Evolutionary conservation across 106 monocot species (phyloP).

Genomic region (Apostasia shenzhenica): DNA sequence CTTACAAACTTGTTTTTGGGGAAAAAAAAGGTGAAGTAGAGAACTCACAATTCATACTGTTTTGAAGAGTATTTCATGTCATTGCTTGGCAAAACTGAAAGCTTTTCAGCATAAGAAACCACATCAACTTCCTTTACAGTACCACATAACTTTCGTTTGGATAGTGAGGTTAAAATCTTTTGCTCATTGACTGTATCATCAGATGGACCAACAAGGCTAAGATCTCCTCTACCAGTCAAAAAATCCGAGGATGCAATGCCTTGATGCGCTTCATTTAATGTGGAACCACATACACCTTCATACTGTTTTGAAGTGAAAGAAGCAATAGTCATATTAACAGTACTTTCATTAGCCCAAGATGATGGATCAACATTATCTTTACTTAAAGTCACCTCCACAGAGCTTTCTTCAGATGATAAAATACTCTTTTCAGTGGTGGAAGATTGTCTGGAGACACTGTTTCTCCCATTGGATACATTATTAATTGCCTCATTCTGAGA

Average conservation of each 20-base stretch:
- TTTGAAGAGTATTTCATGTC: conserved; percentile 11
- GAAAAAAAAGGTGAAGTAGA: not conserved
- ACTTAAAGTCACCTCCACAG: conserved; percentile 12
- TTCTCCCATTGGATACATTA: conserved; percentile 12
- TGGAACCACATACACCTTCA: not conserved
- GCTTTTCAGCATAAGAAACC: conserved; percentile 5
- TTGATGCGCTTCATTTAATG: conserved; percentile 2
- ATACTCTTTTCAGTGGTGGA: conserved; percentile 14
- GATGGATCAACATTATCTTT: conserved; percentile 11
- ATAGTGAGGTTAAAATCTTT: not conserved
- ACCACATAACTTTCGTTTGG: conserved; percentile 31
- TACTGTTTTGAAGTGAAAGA: too few species aligned
- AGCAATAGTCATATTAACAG: conserved; percentile 7
- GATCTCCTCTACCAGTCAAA: conserved; percentile 6
- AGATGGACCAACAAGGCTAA: conserved; percentile 18
- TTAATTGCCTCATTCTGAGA: not conserved
- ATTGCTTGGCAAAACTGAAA: not conserved
- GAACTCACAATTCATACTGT: conserved; percentile 66
- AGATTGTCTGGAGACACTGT: conserved; percentile 12
- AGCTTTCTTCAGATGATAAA: not conserved
- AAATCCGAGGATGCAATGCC: conserved; percentile 1
- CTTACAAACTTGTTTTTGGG: not conserved
- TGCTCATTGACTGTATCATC: not conserved
- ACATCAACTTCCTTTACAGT: conserved; percentile 8
- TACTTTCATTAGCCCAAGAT: conserved; percentile 8